These are phyloP conservation scores for Fusarium bulbicola DNA, from an alignment of 2,329 filamentous ascomycete genomes.

Conservation along the genomic window DNA sequence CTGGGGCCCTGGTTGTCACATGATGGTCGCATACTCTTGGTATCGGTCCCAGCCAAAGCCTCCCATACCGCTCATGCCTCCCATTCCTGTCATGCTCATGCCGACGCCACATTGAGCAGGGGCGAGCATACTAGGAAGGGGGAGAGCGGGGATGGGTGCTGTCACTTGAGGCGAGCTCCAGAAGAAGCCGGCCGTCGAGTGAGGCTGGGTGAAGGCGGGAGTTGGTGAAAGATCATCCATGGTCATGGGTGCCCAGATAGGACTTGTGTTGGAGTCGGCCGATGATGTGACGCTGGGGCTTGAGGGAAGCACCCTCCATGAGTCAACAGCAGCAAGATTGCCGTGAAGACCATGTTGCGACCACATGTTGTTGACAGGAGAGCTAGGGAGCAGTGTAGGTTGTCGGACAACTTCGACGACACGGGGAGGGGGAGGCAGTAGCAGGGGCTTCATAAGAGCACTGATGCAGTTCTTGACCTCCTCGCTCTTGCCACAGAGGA, in stretches of 20 bases:
- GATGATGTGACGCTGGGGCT: conserved; percentile 83
- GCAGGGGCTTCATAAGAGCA: conserved; percentile 85
- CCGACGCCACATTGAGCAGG: conserved; percentile 82
- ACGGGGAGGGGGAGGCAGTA: conserved; percentile 86
- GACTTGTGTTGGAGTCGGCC: conserved; percentile 72
- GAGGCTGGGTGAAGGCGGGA: conserved; percentile 78
- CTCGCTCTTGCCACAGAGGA: conserved; percentile 89
- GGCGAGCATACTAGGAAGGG: conserved; percentile 86
- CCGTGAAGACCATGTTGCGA: conserved; percentile 73
- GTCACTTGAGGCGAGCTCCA: conserved; percentile 82
- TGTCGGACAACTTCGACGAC: conserved; percentile 90
- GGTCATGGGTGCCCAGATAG: conserved; percentile 82
- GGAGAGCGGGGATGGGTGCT: conserved; percentile 78
- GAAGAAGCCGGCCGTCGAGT: conserved; percentile 76
- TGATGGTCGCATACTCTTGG: conserved; percentile 85
- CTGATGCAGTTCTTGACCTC: conserved; percentile 91
- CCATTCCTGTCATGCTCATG: conserved; percentile 75
- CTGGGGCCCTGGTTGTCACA: conserved; percentile 74
- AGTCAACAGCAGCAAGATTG: conserved; percentile 75
- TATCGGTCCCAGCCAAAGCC: conserved; percentile 87
- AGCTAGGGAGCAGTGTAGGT: conserved; percentile 85
- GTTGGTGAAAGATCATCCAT: conserved; percentile 83
- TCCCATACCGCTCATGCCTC: conserved; percentile 67
- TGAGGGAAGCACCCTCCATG: conserved; percentile 91
- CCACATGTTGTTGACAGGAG: conserved; percentile 83